Percentiles rank a stretch among this genome's conserved stretches.
phyloP scores from a whole-genome alignment of 306 rosid species.

The Dryas octopetala region DNA sequence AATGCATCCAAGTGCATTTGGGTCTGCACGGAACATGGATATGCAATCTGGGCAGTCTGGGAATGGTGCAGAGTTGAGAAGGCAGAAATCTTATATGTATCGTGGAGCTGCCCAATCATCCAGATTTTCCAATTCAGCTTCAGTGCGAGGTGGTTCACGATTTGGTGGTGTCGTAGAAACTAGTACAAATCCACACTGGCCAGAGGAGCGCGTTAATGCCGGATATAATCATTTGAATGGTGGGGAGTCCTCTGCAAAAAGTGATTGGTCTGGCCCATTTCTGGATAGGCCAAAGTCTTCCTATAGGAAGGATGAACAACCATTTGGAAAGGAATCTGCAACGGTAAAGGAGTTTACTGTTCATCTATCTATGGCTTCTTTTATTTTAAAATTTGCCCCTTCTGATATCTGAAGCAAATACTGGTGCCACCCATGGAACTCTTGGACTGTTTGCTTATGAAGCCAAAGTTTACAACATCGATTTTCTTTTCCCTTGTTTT shows the following conservation, averaged over 20 bases:
- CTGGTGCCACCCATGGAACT: background rate
- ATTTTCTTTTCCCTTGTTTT: too few species aligned
- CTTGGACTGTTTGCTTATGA: background rate
- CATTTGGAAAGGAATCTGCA: slow-evolving; percentile 44
- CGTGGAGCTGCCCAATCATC: slow-evolving; percentile 44
- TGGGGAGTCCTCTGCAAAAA: slow-evolving; percentile 37
- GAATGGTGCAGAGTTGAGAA: slow-evolving; percentile 39
- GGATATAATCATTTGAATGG: slow-evolving; percentile 46
- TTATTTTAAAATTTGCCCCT: background rate
- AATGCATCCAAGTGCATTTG: slow-evolving; percentile 42
- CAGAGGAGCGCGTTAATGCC: slow-evolving; percentile 39
- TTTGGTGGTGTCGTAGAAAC: slow-evolving; percentile 43
- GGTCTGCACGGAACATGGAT: slow-evolving; percentile 49
- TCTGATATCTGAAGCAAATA: background rate
- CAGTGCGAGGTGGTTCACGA: slow-evolving; percentile 45
- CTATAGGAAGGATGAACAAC: slow-evolving; percentile 44
- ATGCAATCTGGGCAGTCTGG: slow-evolving; percentile 12
- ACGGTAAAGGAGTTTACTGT: slow-evolving; percentile 42
- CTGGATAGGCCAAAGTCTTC: slow-evolving; percentile 43
- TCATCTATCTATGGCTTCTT: too few species aligned
- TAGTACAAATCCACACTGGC: slow-evolving; percentile 55
- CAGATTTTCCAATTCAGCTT: slow-evolving; percentile 64
- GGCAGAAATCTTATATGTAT: slow-evolving; percentile 41
- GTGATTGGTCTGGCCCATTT: slow-evolving; percentile 49
- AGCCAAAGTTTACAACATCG: background rate